These are phyloP conservation scores for Xylaria curta DNA, from an alignment of 495 filamentous ascomycete species.

Conservation along the genomic window DNA sequence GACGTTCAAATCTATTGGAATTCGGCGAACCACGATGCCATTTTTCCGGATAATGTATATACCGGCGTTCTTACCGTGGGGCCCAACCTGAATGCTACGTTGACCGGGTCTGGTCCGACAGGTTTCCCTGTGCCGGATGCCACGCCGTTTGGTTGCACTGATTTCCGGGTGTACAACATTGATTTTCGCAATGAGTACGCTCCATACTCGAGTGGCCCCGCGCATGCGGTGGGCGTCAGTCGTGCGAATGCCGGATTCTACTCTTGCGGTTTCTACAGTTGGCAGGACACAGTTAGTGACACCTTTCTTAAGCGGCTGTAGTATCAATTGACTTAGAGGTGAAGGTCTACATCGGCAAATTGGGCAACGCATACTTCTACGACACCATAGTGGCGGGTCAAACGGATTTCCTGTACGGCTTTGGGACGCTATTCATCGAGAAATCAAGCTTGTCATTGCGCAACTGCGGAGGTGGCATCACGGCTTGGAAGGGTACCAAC, in stretches of 20 bases:
- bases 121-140: conserved; percentile 61
- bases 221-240: conserved; percentile 61
- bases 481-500: conserved; percentile 72
- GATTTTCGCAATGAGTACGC: conserved; percentile 64
- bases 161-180: conserved; percentile 67
- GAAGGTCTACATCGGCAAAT: conserved; percentile 65
- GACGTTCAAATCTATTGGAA: conserved; percentile 37
- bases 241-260: conserved; percentile 67
- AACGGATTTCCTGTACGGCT: conserved; percentile 65
- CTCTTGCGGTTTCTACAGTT: conserved; percentile 62
- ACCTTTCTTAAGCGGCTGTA: not conserved
- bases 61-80: conserved; percentile 62
- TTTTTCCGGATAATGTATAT: conserved; percentile 60
- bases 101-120: conserved; percentile 62
- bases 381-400: conserved; percentile 58
- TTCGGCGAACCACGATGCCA: conserved; percentile 53
- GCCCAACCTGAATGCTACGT: conserved; percentile 61
- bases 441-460: conserved; percentile 54
- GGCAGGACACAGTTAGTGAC: conserved; percentile 61
- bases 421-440: conserved; percentile 59
- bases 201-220: conserved; percentile 58
- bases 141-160: conserved; percentile 62
- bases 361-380: conserved; percentile 66
- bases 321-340: conserved; percentile 13
- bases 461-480: conserved; percentile 65